Conservation (phyloP, 164 flowering plant genomes). For the Magnolia sinica region DNA sequence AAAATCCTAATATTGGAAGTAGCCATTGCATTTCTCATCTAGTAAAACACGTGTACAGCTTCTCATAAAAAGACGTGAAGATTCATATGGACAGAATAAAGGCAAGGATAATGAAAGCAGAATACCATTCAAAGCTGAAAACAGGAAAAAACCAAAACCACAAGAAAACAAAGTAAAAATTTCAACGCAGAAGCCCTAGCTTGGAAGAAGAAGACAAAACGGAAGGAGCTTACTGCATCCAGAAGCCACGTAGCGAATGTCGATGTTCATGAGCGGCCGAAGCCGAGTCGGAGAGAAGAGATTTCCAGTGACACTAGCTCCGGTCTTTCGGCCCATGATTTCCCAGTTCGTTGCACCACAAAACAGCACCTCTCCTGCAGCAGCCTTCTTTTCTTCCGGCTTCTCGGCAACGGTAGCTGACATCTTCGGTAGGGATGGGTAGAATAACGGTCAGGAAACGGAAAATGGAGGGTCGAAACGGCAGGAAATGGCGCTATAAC, state of each 20-base stretch:
- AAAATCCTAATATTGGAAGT: background rate
- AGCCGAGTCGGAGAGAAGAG: conserved; percentile 78
- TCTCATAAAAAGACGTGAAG: background rate
- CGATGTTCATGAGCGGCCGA: conserved; percentile 71
- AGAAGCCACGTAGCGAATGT: conserved; percentile 77
- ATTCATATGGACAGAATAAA: background rate
- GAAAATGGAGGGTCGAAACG: background rate
- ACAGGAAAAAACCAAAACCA: background rate
- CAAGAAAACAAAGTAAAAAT: background rate
- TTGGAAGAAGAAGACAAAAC: background rate
- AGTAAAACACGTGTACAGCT: background rate
- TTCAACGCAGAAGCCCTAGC: background rate
- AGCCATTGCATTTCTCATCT: background rate
- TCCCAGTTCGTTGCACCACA: conserved; percentile 92
- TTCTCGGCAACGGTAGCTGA: conserved; percentile 32
- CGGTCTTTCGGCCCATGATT: conserved; percentile 43
- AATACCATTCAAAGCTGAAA: background rate
- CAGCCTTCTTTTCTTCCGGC: conserved; percentile 36
- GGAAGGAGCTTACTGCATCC: conserved; percentile 57
- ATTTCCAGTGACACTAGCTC: conserved; percentile 41
- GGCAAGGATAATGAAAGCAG: background rate
- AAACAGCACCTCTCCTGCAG: conserved; percentile 77
- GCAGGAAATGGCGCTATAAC: background rate
- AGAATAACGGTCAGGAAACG: background rate
- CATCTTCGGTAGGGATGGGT: conserved; percentile 19